A percentile compares a stretch with the other conserved stretches of the same genome.
Conservation (phyloP, 345 rosid species). For the Citropsis articulata region DNA sequence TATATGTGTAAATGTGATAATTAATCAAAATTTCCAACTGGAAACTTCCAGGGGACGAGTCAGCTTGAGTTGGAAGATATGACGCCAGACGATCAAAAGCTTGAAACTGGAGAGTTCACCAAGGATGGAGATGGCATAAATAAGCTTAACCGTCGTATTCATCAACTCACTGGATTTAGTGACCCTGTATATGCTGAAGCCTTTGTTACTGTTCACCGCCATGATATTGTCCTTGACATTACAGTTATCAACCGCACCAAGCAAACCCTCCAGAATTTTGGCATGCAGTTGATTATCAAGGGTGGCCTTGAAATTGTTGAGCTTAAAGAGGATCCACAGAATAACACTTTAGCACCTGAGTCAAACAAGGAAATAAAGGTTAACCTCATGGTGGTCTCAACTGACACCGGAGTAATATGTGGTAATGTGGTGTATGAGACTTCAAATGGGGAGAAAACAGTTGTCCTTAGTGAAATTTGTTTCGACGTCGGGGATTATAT, state of each 20-base stretch:
- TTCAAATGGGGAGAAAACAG: conserved; percentile 81
- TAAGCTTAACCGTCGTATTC: conserved; percentile 92
- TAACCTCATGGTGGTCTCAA: conserved; percentile 86
- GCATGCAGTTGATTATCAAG: conserved; percentile 95
- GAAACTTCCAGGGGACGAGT: conserved; percentile 77
- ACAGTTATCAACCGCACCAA: conserved; percentile 89
- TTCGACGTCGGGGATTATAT: conserved; percentile 95
- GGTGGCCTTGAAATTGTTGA: conserved; percentile 99
- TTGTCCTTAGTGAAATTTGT: conserved; percentile 87
- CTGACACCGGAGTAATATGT: conserved; percentile 93
- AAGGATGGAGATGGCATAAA: conserved; percentile 92
- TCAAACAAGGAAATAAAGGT: conserved; percentile 97
- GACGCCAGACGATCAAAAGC: conserved; percentile 91
- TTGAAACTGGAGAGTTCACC: conserved; percentile 95
- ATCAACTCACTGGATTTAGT: conserved; percentile 96
- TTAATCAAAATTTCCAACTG: background rate
- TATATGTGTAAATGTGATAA: background rate
- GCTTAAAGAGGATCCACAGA: conserved; percentile 96
- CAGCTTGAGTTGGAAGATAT: conserved; percentile 96
- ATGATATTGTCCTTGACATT: conserved; percentile 93
- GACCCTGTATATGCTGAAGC: conserved; percentile 99
- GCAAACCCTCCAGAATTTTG: conserved; percentile 92
- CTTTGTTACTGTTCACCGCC: conserved; percentile 90
- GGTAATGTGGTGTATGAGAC: conserved; percentile 95
- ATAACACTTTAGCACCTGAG: conserved; percentile 88